phyloP scores from a whole-genome alignment of 495 filamentous ascomycete genomes.

The Rhizodiscina lignyota region DNA sequence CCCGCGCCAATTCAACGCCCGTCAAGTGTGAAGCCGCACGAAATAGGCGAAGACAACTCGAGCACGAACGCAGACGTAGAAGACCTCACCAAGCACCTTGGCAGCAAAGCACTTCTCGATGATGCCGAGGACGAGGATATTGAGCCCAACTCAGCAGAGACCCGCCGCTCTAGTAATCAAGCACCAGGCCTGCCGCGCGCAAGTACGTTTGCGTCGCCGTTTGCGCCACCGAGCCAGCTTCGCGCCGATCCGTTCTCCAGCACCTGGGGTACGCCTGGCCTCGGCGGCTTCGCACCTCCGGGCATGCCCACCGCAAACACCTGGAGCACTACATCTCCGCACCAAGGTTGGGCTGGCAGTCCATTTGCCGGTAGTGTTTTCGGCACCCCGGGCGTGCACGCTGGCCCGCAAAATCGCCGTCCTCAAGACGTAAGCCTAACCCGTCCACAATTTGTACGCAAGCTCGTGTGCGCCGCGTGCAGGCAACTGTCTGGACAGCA shows the following conservation, averaged over 20 bases:
- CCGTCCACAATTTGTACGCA: no score
- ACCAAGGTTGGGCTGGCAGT: no score
- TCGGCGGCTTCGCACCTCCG: neutral
- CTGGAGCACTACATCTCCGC: no score
- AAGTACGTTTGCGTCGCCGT: neutral
- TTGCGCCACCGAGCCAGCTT: neutral
- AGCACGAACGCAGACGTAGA: conserved; percentile 38
- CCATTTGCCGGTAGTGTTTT: no score
- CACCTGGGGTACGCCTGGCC: neutral
- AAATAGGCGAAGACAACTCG: conserved; percentile 27
- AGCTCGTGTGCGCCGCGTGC: no score
- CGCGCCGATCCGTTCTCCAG: neutral
- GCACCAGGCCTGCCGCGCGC: neutral
- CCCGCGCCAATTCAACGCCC: conserved; percentile 83
- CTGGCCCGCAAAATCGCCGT: no score
- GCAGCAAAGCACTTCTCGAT: conserved; percentile 83
- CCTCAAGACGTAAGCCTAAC: no score
- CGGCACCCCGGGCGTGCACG: no score
- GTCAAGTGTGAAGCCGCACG: conserved; percentile 50
- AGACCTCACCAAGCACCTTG: conserved; percentile 67
- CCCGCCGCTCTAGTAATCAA: neutral
- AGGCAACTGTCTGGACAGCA: neutral
- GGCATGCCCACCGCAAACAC: neutral
- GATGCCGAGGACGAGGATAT: conserved; percentile 26
- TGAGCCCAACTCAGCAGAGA: neutral